These are phyloP conservation scores for Syzygium oleosum DNA, from an alignment of 345 rosid genomes.

Conservation along the genomic window DNA sequence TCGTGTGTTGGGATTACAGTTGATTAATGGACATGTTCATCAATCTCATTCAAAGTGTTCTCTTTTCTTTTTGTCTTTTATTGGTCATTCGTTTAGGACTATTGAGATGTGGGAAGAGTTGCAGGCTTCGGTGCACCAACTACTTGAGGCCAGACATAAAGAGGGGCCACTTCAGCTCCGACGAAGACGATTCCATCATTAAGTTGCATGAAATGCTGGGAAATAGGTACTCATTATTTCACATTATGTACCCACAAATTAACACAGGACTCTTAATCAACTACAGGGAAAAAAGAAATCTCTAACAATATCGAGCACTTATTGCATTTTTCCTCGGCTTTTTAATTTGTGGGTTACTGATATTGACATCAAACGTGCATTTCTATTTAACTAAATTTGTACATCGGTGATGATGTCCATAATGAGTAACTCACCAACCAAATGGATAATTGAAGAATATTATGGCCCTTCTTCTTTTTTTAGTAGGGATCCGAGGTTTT, in stretches of 20 bases:
- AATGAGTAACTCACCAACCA: neutral
- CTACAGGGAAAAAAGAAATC: neutral
- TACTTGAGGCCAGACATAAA: conserved; percentile 80
- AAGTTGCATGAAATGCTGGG: conserved; percentile 61
- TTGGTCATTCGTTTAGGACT: conserved; percentile 7
- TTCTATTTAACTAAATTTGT: neutral
- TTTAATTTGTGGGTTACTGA: neutral
- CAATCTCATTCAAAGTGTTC: neutral
- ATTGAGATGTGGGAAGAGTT: conserved; percentile 77
- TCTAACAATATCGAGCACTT: neutral
- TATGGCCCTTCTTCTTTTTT: neutral
- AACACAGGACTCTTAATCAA: neutral
- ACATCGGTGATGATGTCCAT: neutral
- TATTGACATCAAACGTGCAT: neutral
- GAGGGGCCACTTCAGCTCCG: conserved; percentile 59
- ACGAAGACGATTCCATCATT: conserved; percentile 70
- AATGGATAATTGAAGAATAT: neutral
- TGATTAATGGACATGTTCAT: neutral
- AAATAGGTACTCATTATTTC: conserved; percentile 32
- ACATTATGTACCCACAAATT: neutral
- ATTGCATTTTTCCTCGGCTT: neutral
- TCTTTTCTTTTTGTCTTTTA: no score
- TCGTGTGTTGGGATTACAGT: neutral
- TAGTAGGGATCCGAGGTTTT: neutral
- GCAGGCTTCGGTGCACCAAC: conserved; percentile 78